Percentiles rank a stretch among this genome's conserved stretches.
Conservation (phyloP, 768 basidiomycete species). For the Gloeopeniophorella convolvens region DNA sequence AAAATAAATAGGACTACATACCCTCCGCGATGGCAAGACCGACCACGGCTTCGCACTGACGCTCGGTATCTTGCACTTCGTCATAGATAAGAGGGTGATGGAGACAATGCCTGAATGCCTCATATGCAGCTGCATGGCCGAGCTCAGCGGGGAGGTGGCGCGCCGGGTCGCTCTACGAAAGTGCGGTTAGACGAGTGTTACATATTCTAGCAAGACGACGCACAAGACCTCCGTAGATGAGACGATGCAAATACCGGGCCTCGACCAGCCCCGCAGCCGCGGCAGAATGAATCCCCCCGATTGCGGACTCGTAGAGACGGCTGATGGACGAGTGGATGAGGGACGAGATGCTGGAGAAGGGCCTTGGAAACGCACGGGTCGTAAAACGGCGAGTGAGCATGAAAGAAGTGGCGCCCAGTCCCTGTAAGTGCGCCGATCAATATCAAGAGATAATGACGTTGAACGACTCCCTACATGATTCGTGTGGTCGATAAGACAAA, state of each 20-base stretch:
- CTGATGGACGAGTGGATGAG: not conserved
- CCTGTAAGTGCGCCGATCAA: not conserved
- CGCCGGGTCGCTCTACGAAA: not conserved
- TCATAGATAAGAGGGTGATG: not conserved
- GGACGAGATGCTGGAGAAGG: not conserved
- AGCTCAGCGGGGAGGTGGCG: not conserved
- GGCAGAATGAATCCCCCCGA: not conserved
- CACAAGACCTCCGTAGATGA: not conserved
- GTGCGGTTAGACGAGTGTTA: not conserved
- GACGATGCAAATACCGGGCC: not conserved
- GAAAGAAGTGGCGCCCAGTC: not conserved
- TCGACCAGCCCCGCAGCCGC: not conserved
- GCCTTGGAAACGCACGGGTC: not conserved
- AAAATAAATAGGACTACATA: not conserved
- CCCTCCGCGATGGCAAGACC: not conserved
- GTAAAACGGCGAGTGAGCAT: not conserved
- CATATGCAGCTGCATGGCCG: not conserved
- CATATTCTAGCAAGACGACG: not conserved
- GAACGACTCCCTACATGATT: not conserved
- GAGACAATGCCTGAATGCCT: not conserved
- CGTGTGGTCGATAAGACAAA: not conserved
- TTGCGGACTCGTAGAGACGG: not conserved
- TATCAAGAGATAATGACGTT: too few species aligned
- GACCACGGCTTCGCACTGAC: not conserved
- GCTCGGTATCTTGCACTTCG: not conserved